phyloP scores from a whole-genome alignment of 164 flowering plant species.

The Annona cherimola region DNA sequence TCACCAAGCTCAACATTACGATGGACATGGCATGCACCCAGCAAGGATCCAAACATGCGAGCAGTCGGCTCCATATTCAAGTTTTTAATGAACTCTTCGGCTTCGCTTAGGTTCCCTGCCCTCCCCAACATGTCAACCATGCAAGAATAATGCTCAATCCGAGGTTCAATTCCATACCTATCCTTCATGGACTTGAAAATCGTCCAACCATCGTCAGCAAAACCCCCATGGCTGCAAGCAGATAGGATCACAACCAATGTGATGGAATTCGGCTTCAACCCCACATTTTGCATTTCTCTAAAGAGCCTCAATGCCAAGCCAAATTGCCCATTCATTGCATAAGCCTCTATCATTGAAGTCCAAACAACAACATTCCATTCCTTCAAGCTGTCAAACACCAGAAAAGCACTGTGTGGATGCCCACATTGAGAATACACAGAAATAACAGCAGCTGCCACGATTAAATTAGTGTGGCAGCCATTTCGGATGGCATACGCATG shows the following conservation, averaged over 20 bases:
- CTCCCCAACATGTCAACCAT: constrained; percentile 12
- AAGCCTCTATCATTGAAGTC: constrained; percentile 26
- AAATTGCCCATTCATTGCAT: constrained; percentile 17
- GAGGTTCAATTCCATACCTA: constrained; percentile 2
- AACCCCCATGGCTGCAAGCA: constrained; percentile 13
- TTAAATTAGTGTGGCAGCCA: constrained; percentile 6
- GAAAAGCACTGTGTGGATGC: constrained; percentile 6
- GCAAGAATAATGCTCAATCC: constrained; percentile 10
- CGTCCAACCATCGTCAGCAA: constrained; percentile 5
- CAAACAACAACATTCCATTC: constrained; percentile 13
- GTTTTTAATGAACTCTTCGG: constrained; percentile 1
- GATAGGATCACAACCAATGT: constrained; percentile 6
- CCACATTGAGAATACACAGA: constrained; percentile 26
- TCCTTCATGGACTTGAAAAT: constrained; percentile 7
- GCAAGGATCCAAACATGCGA: constrained; percentile 4
- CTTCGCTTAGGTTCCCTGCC: constrained; percentile 9
- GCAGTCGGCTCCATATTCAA: background rate
- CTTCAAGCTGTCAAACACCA: constrained; percentile 14
- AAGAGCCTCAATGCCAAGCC: constrained; percentile 5
- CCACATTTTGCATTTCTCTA: background rate
- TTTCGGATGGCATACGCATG: constrained; percentile 16
- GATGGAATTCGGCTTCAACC: constrained; percentile 4
- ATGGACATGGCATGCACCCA: constrained; percentile 9
- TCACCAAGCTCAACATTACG: constrained; percentile 2
- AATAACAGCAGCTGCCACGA: constrained; percentile 19